Percentiles rank a stretch among this genome's conserved stretches.
Conservation (phyloP, 257 asterid species). For the Sherardia arvensis region DNA sequence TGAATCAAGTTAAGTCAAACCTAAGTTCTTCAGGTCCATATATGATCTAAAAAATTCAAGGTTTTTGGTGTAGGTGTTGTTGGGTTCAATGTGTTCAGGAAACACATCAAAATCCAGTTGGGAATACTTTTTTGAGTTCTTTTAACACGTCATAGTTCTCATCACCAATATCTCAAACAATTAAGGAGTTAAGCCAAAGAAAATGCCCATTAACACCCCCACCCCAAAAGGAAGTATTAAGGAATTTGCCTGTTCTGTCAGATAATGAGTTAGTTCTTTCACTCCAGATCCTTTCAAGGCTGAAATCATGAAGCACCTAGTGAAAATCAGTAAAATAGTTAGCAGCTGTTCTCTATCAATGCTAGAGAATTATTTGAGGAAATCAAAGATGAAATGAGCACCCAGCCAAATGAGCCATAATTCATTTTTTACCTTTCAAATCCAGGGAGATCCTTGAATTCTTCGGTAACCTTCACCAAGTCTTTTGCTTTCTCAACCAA, state of each 20-base stretch:
- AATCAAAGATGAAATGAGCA: constrained; percentile 5
- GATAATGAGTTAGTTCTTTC: constrained; percentile 60
- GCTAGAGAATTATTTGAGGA: constrained; percentile 1
- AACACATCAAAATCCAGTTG: neutral
- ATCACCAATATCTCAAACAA: neutral
- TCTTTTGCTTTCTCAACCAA: constrained; percentile 70
- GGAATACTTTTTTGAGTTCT: neutral
- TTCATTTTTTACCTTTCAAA: constrained; percentile 49
- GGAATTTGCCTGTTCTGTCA: constrained; percentile 54
- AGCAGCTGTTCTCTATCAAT: constrained; percentile 2
- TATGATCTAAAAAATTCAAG: neutral
- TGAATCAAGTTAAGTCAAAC: neutral
- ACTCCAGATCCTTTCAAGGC: constrained; percentile 93
- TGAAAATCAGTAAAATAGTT: constrained; percentile 9
- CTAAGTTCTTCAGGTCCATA: neutral
- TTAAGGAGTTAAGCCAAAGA: neutral
- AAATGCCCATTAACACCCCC: neutral
- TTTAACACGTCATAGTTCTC: neutral
- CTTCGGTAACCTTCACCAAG: constrained; percentile 54
- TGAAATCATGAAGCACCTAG: constrained; percentile 72
- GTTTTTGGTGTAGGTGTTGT: neutral
- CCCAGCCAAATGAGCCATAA: constrained; percentile 1
- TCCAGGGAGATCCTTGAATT: constrained; percentile 79
- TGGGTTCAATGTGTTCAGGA: neutral
- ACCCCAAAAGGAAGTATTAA: neutral